Conservation (phyloP, 2,329 filamentous ascomycete genomes). For the Fusarium begoniae region DNA sequence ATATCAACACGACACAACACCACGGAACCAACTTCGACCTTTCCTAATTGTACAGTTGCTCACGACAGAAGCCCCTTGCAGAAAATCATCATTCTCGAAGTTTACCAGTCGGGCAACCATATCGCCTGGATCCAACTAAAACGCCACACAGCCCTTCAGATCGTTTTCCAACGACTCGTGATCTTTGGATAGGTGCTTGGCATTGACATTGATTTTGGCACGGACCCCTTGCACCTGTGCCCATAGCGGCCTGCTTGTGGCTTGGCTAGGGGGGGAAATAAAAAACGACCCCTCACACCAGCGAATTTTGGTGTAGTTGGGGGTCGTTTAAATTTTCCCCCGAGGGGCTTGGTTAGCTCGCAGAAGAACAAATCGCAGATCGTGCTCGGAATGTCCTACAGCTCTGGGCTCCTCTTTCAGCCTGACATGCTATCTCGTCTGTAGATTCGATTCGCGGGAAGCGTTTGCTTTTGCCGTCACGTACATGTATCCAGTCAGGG, state of each 20-base stretch:
- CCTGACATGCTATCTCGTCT: constrained; percentile 8
- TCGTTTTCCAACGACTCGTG: constrained; percentile 18
- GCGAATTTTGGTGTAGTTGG: no score
- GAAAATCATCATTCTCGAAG: constrained; percentile 26
- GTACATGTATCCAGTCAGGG: not conserved
- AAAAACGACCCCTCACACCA: no score
- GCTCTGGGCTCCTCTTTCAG: constrained; percentile 27
- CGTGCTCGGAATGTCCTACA: constrained; percentile 5
- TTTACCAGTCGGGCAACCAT: constrained; percentile 24
- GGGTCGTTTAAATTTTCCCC: no score
- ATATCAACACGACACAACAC: constrained; percentile 4
- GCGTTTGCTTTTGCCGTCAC: constrained; percentile 18
- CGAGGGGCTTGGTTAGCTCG: constrained; percentile 19
- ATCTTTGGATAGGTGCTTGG: constrained; percentile 2
- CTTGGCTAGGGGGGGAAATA: no score
- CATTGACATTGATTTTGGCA: constrained; percentile 21
- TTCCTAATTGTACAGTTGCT: not conserved
- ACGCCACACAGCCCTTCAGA: constrained; percentile 27
- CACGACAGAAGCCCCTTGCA: constrained; percentile 9
- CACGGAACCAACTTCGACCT: constrained; percentile 1
- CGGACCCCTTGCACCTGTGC: constrained; percentile 26
- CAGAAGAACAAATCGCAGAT: constrained; percentile 37
- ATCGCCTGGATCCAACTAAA: constrained; percentile 28
- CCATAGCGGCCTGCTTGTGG: constrained; percentile 22
- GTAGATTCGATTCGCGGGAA: constrained; percentile 7